Conservation (phyloP, 2,329 filamentous ascomycete species). For the Furcasterigmium furcatum region DNA sequence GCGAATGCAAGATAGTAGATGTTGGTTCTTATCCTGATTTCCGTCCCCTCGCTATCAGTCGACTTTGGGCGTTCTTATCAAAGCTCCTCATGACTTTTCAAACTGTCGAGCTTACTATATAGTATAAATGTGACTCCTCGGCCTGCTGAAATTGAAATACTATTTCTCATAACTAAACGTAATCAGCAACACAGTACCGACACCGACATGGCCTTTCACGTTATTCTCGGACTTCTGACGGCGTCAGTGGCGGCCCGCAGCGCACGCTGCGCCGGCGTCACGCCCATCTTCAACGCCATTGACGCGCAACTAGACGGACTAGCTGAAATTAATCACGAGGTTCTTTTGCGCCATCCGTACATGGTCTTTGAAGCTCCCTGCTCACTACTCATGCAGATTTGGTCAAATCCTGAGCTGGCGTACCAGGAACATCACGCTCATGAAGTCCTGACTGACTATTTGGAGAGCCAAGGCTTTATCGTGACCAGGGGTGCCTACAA, state of each 20-base stretch:
- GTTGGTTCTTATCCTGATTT: neutral
- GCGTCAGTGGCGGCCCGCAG: neutral
- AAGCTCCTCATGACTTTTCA: neutral
- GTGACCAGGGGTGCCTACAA: slow-evolving; percentile 35
- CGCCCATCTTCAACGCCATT: neutral
- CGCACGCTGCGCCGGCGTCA: neutral
- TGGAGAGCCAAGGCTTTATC: slow-evolving; percentile 32
- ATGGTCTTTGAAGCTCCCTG: neutral
- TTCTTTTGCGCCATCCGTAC: neutral
- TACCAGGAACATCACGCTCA: neutral
- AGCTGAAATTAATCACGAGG: neutral
- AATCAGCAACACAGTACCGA: neutral
- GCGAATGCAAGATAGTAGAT: neutral
- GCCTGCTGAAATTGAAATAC: neutral
- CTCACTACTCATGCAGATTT: neutral
- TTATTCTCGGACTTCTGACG: neutral
- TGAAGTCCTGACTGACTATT: neutral
- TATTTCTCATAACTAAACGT: neutral
- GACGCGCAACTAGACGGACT: neutral
- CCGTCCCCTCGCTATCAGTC: neutral
- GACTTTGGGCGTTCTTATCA: neutral
- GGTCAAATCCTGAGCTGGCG: neutral
- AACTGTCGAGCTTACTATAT: neutral
- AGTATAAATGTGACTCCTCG: neutral
- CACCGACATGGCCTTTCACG: neutral